These are phyloP conservation scores for Trichophyton rubrum DNA, from an alignment of 2,329 filamentous ascomycete genomes.

Conservation along the genomic window DNA sequence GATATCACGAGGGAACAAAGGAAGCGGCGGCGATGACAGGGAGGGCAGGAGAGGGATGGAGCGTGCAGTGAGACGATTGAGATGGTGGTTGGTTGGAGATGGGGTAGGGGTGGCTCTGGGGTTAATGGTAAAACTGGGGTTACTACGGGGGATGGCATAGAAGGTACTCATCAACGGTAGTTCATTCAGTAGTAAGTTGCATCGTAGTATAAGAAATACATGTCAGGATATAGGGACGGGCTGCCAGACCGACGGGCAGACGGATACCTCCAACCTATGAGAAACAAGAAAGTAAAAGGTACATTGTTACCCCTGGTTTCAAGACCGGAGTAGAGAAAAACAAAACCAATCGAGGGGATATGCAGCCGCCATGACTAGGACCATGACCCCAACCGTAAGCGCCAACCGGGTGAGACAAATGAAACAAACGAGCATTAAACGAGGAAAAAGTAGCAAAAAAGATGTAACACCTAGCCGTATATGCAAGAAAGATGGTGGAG, in stretches of 20 bases:
- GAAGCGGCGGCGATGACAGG: neutral
- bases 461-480: neutral
- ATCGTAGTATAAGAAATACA: neutral
- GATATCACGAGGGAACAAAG: neutral
- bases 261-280: neutral
- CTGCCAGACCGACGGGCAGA: neutral
- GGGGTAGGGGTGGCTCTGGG: neutral
- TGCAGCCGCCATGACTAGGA: neutral
- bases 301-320: neutral
- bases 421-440: neutral
- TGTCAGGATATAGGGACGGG: neutral
- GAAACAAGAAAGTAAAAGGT: conserved; percentile 6
- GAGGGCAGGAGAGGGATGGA: neutral
- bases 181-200: neutral
- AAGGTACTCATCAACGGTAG: neutral
- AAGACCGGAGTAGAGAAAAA: neutral
- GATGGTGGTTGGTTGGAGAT: neutral
- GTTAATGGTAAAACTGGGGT: neutral
- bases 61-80: neutral
- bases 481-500: neutral
- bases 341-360: neutral
- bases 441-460: neutral
- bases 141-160: neutral
- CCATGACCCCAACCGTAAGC: neutral
- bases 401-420: neutral